Percentiles rank a stretch among this genome's conserved stretches.
Evolutionary conservation across 208 protist species (phyloP).

Genomic region (Leptomonas seymouri): DNA sequence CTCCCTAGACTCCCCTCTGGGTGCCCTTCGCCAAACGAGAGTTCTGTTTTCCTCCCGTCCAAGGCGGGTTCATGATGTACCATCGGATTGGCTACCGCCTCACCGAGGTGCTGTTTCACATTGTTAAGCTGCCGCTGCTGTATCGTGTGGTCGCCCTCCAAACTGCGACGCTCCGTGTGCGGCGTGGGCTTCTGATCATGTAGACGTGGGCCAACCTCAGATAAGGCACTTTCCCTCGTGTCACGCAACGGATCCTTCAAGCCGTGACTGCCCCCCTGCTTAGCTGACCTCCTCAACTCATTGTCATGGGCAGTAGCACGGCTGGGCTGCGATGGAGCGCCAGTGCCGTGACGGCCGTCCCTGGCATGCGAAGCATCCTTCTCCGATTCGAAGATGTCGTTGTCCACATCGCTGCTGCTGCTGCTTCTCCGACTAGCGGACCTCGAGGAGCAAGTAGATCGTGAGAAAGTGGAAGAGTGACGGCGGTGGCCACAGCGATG

Average conservation of each 20-base stretch:
- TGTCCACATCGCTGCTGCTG: background rate
- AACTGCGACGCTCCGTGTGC: background rate
- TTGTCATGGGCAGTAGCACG: too few relatives aligned
- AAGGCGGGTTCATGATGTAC: background rate
- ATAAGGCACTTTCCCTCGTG: too few relatives aligned
- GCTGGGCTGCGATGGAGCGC: too few relatives aligned
- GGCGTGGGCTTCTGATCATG: too few relatives aligned
- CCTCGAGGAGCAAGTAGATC: slow-evolving; percentile 2
- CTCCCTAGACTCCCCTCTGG: too few relatives aligned
- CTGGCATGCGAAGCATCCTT: too few relatives aligned
- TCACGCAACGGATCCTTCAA: too few relatives aligned
- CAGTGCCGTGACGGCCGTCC: too few relatives aligned
- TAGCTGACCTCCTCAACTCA: too few relatives aligned
- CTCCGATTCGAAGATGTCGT: too few relatives aligned
- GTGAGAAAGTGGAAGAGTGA: background rate
- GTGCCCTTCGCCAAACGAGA: background rate
- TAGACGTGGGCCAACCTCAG: too few relatives aligned
- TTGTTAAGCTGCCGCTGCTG: background rate
- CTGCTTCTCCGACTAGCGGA: background rate
- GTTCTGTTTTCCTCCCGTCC: background rate
- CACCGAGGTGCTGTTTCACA: background rate
- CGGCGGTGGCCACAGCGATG: background rate
- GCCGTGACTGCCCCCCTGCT: too few relatives aligned
- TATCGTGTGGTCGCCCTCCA: background rate
- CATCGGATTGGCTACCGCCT: background rate